Conservation (phyloP, 2,329 filamentous ascomycete genomes). For the Zymoseptoria ardabiliae region DNA sequence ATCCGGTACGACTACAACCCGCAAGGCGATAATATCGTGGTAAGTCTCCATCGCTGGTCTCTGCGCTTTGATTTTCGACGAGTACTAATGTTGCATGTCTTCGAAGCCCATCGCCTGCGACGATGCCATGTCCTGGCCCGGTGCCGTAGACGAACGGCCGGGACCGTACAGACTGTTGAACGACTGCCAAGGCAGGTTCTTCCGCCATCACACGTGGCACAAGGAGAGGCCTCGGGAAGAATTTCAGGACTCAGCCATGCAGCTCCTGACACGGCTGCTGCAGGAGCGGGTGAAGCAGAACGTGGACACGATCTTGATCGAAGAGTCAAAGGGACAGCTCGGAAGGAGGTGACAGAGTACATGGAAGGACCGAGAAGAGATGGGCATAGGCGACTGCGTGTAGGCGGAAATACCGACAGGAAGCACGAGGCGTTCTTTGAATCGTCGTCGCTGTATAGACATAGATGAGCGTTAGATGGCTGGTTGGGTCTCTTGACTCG, state of each 20-base stretch:
- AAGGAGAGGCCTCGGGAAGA: background rate
- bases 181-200: background rate
- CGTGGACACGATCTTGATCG: background rate
- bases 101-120: background rate
- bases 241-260: background rate
- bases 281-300: background rate
- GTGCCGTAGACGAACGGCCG: background rate
- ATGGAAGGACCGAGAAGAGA: too few species aligned
- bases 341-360: too few species aligned
- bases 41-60: background rate
- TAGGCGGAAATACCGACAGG: too few species aligned
- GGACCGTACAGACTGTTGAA: background rate
- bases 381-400: too few species aligned
- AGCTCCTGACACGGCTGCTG: background rate
- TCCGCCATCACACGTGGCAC: background rate
- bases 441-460: too few species aligned
- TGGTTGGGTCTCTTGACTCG: too few species aligned
- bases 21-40: background rate
- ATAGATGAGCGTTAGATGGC: too few species aligned
- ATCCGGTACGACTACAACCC: background rate
- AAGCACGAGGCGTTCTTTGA: too few species aligned
- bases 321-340: background rate
- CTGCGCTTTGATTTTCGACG: background rate
- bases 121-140: background rate
- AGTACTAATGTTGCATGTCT: background rate